phyloP scores from a whole-genome alignment of 805 yeast species.

The Naumovozyma baii region DNA sequence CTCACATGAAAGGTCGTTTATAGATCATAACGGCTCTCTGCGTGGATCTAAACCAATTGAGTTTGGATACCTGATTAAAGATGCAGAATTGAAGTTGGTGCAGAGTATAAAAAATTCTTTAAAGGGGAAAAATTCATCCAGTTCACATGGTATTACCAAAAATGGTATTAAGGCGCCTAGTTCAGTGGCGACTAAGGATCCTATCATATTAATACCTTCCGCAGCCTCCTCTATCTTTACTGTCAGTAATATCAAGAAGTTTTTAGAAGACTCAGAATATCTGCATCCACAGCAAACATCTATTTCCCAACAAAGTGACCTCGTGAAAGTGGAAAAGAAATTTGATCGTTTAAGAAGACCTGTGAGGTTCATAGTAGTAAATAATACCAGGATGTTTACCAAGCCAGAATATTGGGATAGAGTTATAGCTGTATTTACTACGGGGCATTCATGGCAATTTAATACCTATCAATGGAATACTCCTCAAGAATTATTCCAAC shows the following conservation, averaged over 20 bases:
- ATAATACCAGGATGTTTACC: constrained; percentile 74
- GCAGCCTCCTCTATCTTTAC: constrained; percentile 66
- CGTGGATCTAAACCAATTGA: constrained; percentile 61
- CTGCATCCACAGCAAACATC: constrained; percentile 40
- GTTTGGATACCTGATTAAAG: constrained; percentile 58
- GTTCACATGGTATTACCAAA: constrained; percentile 16
- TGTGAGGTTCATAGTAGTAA: constrained; percentile 53
- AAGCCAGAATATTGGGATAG: constrained; percentile 98
- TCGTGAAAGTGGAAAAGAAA: constrained; percentile 26
- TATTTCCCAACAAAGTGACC: constrained; percentile 24
- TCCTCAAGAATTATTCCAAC: constrained; percentile 73
- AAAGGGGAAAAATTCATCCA: constrained; percentile 17
- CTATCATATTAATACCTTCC: constrained; percentile 69
- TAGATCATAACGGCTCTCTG: constrained; percentile 51
- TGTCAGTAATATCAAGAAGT: constrained; percentile 54
- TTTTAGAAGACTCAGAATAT: constrained; percentile 64
- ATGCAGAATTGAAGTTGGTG: constrained; percentile 51
- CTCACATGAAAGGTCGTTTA: constrained; percentile 38
- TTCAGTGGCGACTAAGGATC: constrained; percentile 36
- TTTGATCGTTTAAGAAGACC: constrained; percentile 26
- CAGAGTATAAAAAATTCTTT: constrained; percentile 37
- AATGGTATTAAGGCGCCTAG: constrained; percentile 3
- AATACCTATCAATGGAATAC: constrained; percentile 73
- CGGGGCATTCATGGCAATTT: constrained; percentile 98
- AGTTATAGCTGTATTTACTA: constrained; percentile 88